Base-by-base conservation (phyloP, 1,284 basidiomycete species). In the Puccinia novopanici region DNA sequence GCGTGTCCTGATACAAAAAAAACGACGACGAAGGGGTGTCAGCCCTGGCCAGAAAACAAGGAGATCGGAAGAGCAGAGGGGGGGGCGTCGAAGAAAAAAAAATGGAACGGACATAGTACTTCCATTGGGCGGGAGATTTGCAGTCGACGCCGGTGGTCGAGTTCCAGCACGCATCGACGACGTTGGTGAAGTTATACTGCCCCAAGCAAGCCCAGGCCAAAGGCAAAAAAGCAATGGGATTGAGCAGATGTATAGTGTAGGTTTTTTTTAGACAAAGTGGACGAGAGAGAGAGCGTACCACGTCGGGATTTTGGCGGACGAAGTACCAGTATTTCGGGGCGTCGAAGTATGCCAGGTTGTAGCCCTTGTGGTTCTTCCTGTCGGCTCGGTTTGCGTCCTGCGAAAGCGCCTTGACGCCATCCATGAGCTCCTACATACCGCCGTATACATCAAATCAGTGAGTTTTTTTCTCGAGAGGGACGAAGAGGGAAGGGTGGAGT, bases 101-200 rank as follows among this genome's bases (percentile, higher is more conserved):
- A 42, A 45, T 30, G 0, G 40, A 27, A 71, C 45, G 2, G 24
- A 77, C 75, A n/a, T 52, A 77, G 42, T 77, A 77, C 34, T 52
- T 4, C 34, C 40, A 67, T 65, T 27, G 61, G 8, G 30, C 42
- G 12, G 75, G 63, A 1, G 52, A 3, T 37, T 54, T 68, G n/a
- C 75, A 77, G 61, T 54, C 55, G 10, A 37, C 75, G 13, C 75
- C 75, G 15, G 61, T 54, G 17, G 63, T 77, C 50, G 63, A 68
- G 42, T 77, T 77, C 75, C 75, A 77, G 27, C 75, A 77, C 1
- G 75, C 75, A 50, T 77, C 75, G 1, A 55, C 24, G 19, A 77
- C 75, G 17, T 77, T 77, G 15, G 34, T 19, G 22, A 77, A 77
- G n/a, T 50, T 42, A 30, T 40, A 77, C 75, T 77, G 50, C 15